Evolutionary conservation across 2,329 filamentous ascomycete genomes (phyloP).

Genomic region (Aspergillus sp.): DNA sequence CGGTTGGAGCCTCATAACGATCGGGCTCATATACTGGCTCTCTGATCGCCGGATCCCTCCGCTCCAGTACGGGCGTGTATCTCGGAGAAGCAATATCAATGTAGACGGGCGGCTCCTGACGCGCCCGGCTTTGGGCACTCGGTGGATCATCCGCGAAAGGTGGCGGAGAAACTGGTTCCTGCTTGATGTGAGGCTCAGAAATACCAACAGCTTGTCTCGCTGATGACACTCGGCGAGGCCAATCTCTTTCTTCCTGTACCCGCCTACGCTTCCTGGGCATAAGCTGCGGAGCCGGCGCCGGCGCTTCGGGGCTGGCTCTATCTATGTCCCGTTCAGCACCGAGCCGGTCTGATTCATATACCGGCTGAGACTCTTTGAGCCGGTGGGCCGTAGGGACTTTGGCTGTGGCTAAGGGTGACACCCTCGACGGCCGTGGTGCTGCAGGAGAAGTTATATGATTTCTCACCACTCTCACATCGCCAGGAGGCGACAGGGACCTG

Average conservation of each 20-base stretch:
- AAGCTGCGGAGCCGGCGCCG: slow-evolving; percentile 26
- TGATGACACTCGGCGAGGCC: slow-evolving; percentile 22
- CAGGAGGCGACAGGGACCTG: slow-evolving; percentile 27
- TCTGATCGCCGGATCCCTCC: slow-evolving; percentile 21
- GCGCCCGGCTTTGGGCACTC: slow-evolving; percentile 24
- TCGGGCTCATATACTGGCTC: slow-evolving; percentile 28
- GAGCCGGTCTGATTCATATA: slow-evolving; percentile 19
- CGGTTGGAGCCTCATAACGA: slow-evolving; percentile 22
- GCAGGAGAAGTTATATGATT: slow-evolving; percentile 64
- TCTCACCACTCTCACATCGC: slow-evolving; percentile 55
- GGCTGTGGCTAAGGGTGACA: slow-evolving; percentile 47
- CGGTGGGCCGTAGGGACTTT: slow-evolving; percentile 46
- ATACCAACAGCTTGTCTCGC: slow-evolving; percentile 27
- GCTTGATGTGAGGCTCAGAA: slow-evolving; percentile 48
- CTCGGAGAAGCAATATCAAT: slow-evolving; percentile 36
- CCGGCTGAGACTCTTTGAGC: slow-evolving; percentile 42
- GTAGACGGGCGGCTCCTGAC: slow-evolving; percentile 39
- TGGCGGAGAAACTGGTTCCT: slow-evolving; percentile 54
- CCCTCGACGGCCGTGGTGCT: slow-evolving; percentile 66
- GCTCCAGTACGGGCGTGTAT: slow-evolving; percentile 27
- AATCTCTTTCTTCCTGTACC: slow-evolving; percentile 31
- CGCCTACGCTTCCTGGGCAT: slow-evolving; percentile 45
- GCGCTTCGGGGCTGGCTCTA: slow-evolving; percentile 37
- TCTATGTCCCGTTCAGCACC: slow-evolving; percentile 22
- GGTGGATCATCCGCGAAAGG: slow-evolving; percentile 40